phyloP scores from a whole-genome alignment of 371 early-diverging fungal genomes.

The Rhizomucor miehei region DNA sequence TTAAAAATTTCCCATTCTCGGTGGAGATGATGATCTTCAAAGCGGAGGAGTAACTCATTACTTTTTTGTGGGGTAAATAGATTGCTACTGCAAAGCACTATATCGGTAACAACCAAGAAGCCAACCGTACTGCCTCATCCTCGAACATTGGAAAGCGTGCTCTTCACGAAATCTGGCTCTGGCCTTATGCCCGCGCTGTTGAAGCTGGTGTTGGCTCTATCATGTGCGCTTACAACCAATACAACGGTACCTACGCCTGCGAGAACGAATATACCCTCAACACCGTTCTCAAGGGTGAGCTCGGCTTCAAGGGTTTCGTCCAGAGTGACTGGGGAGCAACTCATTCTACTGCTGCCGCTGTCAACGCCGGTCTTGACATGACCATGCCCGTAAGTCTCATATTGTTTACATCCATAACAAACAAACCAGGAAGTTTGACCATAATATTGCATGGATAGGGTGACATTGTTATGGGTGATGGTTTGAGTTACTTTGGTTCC shows the following conservation, averaged over 20 bases:
- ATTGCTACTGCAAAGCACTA: constrained; percentile 59
- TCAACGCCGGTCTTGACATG: constrained; percentile 46
- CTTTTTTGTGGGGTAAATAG: too few relatives aligned
- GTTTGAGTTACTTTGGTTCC: constrained; percentile 12
- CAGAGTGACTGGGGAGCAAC: constrained; percentile 30
- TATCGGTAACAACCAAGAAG: constrained; percentile 53
- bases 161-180: constrained; percentile 50
- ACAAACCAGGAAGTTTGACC: not conserved
- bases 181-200: constrained; percentile 44
- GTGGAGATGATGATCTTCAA: not conserved
- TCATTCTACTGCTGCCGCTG: constrained; percentile 18
- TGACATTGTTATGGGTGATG: constrained; percentile 3
- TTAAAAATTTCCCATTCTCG: not conserved
- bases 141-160: constrained; percentile 45
- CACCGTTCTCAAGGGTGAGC: constrained; percentile 33
- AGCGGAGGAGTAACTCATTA: not conserved
- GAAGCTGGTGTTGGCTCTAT: constrained; percentile 47
- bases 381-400: constrained; percentile 41
- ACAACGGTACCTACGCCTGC: constrained; percentile 37
- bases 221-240: constrained; percentile 50
- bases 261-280: constrained; percentile 36
- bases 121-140: constrained; percentile 12
- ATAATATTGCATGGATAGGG: constrained; percentile 4
- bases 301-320: constrained; percentile 34
- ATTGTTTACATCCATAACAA: not conserved